Percentiles rank a stretch among this genome's conserved stretches.
Conservation (phyloP, 345 rosid species). For the Rhizophora mangle region DNA sequence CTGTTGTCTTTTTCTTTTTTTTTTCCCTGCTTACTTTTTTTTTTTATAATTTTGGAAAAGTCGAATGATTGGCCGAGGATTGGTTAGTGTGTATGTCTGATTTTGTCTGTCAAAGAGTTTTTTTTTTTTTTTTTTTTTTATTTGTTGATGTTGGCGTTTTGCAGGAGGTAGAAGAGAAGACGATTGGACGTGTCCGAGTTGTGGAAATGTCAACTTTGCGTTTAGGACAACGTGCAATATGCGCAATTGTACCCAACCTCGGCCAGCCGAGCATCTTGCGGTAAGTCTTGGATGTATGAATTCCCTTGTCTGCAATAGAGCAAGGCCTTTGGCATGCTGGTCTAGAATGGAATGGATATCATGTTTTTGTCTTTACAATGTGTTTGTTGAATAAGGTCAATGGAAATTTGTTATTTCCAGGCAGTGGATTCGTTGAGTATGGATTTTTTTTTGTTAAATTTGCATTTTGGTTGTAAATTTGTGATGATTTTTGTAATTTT, state of each 20-base stretch:
- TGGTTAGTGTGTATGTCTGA: neutral
- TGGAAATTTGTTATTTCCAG: neutral
- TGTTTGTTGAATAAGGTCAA: neutral
- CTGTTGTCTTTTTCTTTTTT: neutral
- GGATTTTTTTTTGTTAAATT: neutral
- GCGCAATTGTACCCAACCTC: constrained; percentile 96
- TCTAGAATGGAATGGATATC: neutral
- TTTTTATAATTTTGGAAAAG: neutral
- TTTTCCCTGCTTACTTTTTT: neutral
- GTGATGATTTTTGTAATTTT: neutral
- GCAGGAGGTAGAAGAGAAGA: constrained; percentile 97
- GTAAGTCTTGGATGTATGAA: constrained; percentile 33
- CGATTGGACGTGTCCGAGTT: constrained; percentile 98
- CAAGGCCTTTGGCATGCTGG: neutral
- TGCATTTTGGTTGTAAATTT: too few species aligned
- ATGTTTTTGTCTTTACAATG: neutral
- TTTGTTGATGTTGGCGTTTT: constrained; percentile 3
- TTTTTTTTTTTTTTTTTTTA: neutral
- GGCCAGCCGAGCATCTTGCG: constrained; percentile 87
- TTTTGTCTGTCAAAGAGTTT: neutral
- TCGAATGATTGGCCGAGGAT: neutral
- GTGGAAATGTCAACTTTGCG: constrained; percentile 95
- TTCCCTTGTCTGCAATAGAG: neutral
- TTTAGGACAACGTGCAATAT: constrained; percentile 96
- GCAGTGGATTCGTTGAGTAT: neutral